Conservation (phyloP, 2,329 filamentous ascomycete species). For the Daldinia sp. region DNA sequence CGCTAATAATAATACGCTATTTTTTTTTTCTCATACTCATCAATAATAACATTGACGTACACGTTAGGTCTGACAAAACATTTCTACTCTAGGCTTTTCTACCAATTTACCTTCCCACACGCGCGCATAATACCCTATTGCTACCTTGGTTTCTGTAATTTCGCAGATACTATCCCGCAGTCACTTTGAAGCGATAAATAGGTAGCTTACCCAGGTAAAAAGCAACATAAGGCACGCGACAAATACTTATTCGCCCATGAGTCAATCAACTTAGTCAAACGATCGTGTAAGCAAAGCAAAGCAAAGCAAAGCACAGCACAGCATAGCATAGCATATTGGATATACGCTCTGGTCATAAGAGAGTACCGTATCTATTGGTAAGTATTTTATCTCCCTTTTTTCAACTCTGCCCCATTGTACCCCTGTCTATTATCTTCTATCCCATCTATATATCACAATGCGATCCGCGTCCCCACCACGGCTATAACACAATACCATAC, state of each 20-base stretch:
- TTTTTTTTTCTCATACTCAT: background rate
- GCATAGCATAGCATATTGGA: background rate
- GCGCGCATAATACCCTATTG: background rate
- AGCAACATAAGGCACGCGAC: slow-evolving; percentile 7
- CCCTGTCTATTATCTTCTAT: slow-evolving; percentile 19
- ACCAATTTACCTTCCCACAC: background rate
- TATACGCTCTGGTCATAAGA: background rate
- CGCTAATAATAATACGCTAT: slow-evolving; percentile 14
- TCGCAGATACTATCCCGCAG: background rate
- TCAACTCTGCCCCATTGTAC: slow-evolving; percentile 6
- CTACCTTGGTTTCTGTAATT: background rate
- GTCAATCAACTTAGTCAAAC: slow-evolving; percentile 21
- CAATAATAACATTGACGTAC: slow-evolving; percentile 9
- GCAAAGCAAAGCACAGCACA: no score
- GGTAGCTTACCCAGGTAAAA: background rate
- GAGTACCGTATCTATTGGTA: slow-evolving; percentile 19
- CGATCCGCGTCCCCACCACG: slow-evolving; percentile 27
- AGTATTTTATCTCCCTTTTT: slow-evolving; percentile 16
- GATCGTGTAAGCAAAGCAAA: slow-evolving; percentile 1
- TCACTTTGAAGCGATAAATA: background rate
- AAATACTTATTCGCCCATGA: slow-evolving; percentile 21
- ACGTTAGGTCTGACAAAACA: slow-evolving; percentile 14
- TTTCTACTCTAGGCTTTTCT: slow-evolving; percentile 7
- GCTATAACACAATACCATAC: slow-evolving; percentile 26
- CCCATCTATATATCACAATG: slow-evolving; percentile 23